phyloP scores from a whole-genome alignment of 2,329 filamentous ascomycete genomes.

The Arachnomyces sp. region DNA sequence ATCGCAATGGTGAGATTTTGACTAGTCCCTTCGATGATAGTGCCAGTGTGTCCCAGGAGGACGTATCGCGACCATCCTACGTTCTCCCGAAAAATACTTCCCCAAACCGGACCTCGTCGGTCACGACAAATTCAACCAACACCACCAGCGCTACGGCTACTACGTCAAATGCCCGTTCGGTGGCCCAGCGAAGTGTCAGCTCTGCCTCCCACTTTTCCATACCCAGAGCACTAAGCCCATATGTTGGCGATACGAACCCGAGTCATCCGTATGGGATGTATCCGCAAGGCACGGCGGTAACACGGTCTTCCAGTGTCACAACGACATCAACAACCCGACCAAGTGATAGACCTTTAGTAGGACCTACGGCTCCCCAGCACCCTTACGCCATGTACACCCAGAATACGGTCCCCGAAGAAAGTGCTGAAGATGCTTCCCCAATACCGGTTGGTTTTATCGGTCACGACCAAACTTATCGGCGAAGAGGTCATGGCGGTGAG shows the following conservation, averaged over 20 bases:
- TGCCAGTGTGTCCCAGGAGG: conserved; percentile 25
- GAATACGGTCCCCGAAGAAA: conserved; percentile 58
- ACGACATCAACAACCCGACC: conserved; percentile 62
- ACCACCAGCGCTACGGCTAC: conserved; percentile 7
- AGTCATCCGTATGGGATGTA: conserved; percentile 84
- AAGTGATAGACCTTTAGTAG: conserved; percentile 51
- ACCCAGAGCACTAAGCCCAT: conserved; percentile 53
- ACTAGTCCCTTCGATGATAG: conserved; percentile 30
- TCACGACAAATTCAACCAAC: conserved; percentile 20
- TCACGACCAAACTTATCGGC: conserved; percentile 58
- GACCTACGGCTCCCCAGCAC: conserved; percentile 64
- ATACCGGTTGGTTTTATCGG: conserved; percentile 70
- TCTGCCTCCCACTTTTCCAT: conserved; percentile 40
- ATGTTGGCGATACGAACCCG: conserved; percentile 62
- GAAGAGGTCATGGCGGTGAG: conserved; percentile 67
- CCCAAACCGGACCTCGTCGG: conserved; percentile 26
- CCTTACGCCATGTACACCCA: conserved; percentile 84
- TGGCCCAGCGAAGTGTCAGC: conserved; percentile 34
- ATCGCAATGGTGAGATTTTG: conserved; percentile 10
- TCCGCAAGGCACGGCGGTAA: conserved; percentile 57
- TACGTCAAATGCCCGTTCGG: conserved; percentile 19
- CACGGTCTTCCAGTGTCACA: conserved; percentile 57
- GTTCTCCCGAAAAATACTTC: conserved; percentile 29
- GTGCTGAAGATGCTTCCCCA: conserved; percentile 33
- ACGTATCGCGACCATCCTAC: conserved; percentile 23